These are phyloP conservation scores for Achaetomium macrosporum DNA, from an alignment of 2,329 filamentous ascomycete genomes.

Conservation along the genomic window DNA sequence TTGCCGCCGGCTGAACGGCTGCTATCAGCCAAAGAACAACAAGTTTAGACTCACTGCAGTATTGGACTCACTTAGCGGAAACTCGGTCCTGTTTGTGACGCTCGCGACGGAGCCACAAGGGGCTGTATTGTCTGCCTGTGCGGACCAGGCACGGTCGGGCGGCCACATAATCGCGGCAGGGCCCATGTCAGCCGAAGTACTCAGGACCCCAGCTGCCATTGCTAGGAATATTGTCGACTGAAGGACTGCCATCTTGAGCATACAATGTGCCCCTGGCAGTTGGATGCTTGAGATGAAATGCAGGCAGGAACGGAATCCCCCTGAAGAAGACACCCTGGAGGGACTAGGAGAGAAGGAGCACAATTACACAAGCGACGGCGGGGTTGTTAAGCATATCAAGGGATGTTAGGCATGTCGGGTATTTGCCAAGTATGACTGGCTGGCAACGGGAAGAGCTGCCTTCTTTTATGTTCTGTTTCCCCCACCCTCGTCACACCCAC, in stretches of 20 bases:
- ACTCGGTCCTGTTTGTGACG: constrained; percentile 46
- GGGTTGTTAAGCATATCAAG: neutral
- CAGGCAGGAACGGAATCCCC: too few species aligned
- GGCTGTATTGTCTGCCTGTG: constrained; percentile 47
- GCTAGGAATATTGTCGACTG: constrained; percentile 3
- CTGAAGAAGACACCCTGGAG: too few species aligned
- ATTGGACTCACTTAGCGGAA: constrained; percentile 44
- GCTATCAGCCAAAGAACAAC: neutral
- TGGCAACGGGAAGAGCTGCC: neutral
- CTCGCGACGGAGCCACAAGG: constrained; percentile 50
- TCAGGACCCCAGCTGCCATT: constrained; percentile 5
- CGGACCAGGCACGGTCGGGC: constrained; percentile 49
- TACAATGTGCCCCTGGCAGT: neutral
- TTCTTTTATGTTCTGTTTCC: neutral
- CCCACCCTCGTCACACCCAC: too few species aligned
- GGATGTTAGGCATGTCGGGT: too few species aligned
- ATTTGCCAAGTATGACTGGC: neutral
- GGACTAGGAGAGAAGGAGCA: too few species aligned
- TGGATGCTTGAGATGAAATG: neutral
- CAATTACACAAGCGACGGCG: too few species aligned
- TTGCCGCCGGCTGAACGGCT: constrained; percentile 43
- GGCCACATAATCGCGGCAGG: constrained; percentile 59
- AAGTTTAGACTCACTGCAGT: neutral
- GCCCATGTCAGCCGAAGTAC: constrained; percentile 34
- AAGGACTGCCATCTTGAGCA: constrained; percentile 8